phyloP scores from a whole-genome alignment of 139 green algal species.

The Tetradesmus lagerheimii region DNA sequence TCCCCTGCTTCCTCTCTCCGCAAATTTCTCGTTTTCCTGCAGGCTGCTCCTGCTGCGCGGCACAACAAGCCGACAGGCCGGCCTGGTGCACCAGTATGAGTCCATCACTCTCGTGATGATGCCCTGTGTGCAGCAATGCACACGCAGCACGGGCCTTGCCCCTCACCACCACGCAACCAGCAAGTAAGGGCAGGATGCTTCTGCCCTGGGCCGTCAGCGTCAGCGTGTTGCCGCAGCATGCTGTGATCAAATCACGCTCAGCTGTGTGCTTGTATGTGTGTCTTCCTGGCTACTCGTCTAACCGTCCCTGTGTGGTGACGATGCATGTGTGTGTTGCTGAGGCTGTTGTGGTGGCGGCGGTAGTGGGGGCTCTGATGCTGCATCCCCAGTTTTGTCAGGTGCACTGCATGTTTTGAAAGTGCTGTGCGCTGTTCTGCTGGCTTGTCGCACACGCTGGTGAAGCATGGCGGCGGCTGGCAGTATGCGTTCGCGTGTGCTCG shows the following conservation, averaged over 20 bases:
- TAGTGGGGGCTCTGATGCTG: neutral
- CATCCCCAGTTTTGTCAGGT: neutral
- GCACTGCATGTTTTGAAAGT: neutral
- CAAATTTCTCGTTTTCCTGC: neutral
- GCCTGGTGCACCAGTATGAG: slow-evolving; percentile 22
- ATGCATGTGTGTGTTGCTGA: neutral
- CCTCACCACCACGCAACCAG: neutral
- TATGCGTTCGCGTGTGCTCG: neutral
- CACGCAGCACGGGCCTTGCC: neutral
- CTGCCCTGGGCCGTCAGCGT: neutral
- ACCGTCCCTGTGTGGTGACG: neutral
- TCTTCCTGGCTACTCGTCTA: neutral
- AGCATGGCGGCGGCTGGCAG: neutral
- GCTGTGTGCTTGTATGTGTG: neutral
- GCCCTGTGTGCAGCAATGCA: slow-evolving; percentile 15
- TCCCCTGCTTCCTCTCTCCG: neutral
- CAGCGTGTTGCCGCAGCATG: neutral
- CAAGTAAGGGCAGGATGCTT: neutral
- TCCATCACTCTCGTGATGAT: neutral
- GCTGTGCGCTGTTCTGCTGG: neutral
- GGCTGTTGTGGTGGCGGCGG: neutral
- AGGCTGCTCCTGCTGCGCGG: slow-evolving; percentile 13
- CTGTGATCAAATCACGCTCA: neutral
- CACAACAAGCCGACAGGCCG: slow-evolving; percentile 18
- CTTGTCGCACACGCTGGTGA: neutral